Base-by-base conservation (phyloP, 2,329 filamentous ascomycete species). In the Colletotrichum endophyticum region DNA sequence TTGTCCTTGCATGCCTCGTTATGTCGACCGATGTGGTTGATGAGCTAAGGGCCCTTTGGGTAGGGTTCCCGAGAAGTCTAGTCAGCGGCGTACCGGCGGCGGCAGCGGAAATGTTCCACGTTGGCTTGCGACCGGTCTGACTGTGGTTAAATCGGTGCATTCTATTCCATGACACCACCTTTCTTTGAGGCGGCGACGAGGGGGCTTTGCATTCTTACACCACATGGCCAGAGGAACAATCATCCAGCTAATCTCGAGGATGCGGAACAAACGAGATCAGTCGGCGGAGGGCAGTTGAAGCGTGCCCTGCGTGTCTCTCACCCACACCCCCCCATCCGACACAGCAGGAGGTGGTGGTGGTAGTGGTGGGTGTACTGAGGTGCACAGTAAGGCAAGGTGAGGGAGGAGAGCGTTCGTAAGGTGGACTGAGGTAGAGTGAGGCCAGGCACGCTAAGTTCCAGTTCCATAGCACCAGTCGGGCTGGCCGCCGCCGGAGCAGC, bases 401-500 rank as follows among this genome's bases (percentile, higher is more conserved):
- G 36, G 36, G 36, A 19, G 19, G 39, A 44, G 19, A 44, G 39
- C 39, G 39, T 44, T 44, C 39, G 39, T 44, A 44, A 44, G 39
- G 39, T 44, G 39, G 39, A 44, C 39, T 44, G 9, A 44, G 39
- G 39, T 11, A 44, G 39, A 44, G 39, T 44, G 36, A 44, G 39
- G 39, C 39, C 32, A 30, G 57, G 57, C 57, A 61, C 32, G n/a
- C n/a, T 59, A 68, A 22, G 57, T 68, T 44, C 39, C 39, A 44
- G 39, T 44, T n/a, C 39, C 39, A 44, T n/a, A 44, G 39, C 39
- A 57, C 53, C 32, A 25, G 63, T 69, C 70, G 70, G 63, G 70
- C 73, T 69, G 70, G 63, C 73, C 73, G 70, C 68, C 32, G 69
- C 63, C 57, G 70, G 63, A 76, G 73, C 30, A 72, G 28, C 62